Conservation (phyloP, 176 grass and related monocot genomes). For the Aegilops longissima region DNA sequence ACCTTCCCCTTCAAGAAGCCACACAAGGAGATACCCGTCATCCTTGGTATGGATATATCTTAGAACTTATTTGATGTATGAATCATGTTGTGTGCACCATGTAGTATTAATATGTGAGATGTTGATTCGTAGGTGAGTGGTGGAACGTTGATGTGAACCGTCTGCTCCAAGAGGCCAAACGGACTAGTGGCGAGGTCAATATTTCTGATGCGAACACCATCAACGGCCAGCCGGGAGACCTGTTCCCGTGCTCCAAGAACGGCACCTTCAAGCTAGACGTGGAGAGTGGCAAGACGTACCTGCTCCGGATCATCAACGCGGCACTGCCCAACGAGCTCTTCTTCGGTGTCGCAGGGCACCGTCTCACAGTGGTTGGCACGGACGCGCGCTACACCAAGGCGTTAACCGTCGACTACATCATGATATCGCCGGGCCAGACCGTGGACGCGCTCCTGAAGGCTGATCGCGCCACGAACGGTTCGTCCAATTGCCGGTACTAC, state of each 20-base stretch:
- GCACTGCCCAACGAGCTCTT: conserved; percentile 52
- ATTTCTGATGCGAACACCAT: conserved; percentile 41
- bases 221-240: conserved; percentile 51
- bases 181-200: conserved; percentile 12
- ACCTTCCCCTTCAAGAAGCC: conserved; percentile 52
- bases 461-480: background rate
- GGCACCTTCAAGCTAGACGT: conserved; percentile 35
- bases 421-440: conserved; percentile 43
- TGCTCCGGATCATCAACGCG: conserved; percentile 64
- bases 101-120: background rate
- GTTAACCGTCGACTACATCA: conserved; percentile 18
- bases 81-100: background rate
- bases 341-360: conserved; percentile 56
- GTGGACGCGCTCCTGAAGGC: conserved; percentile 31
- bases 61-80: no score
- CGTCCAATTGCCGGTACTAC: conserved; percentile 30
- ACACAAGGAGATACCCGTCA: conserved; percentile 50
- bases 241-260: background rate
- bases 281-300: conserved; percentile 53
- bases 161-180: background rate
- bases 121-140: conserved; percentile 32
- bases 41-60: background rate
- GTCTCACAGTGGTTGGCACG: conserved; percentile 50
- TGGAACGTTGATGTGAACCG: conserved; percentile 26
- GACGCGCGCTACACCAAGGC: conserved; percentile 56